A percentile compares a stretch with the other conserved stretches of the same genome.
Conservation (phyloP, 345 rosid genomes). For the Cochlearia excelsa region DNA sequence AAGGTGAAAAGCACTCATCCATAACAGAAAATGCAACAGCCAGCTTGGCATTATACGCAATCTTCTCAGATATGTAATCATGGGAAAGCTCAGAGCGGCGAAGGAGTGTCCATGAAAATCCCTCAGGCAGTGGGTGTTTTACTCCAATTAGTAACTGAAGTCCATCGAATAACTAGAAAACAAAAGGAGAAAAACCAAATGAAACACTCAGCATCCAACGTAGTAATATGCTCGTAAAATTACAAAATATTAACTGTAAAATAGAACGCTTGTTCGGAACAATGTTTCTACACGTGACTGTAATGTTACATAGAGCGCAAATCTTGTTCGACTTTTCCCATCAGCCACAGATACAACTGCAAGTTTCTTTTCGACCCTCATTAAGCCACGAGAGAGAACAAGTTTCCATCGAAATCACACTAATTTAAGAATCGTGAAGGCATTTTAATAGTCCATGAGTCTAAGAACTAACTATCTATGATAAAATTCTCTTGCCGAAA, state of each 20-base stretch:
- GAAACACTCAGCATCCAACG: neutral
- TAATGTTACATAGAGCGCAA: neutral
- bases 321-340: neutral
- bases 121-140: conserved; percentile 70
- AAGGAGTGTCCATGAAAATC: conserved; percentile 79
- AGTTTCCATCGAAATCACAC: neutral
- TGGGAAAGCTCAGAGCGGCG: conserved; percentile 60
- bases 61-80: conserved; percentile 47
- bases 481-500: neutral
- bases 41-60: conserved; percentile 76
- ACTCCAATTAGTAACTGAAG: conserved; percentile 73
- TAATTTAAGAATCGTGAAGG: neutral
- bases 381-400: neutral
- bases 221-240: neutral
- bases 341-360: conserved; percentile 1
- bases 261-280: conserved; percentile 1
- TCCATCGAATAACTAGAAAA: conserved; percentile 51
- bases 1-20: conserved; percentile 96
- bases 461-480: conserved; percentile 1
- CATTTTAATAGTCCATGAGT: neutral
- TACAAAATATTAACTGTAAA: neutral
- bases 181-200: conserved; percentile 15
- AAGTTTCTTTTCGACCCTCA: neutral
- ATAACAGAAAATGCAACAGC: conserved; percentile 83
- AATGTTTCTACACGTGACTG: conserved; percentile 8